phyloP scores from a whole-genome alignment of 441 rosid species.

The Hura crepitans region DNA sequence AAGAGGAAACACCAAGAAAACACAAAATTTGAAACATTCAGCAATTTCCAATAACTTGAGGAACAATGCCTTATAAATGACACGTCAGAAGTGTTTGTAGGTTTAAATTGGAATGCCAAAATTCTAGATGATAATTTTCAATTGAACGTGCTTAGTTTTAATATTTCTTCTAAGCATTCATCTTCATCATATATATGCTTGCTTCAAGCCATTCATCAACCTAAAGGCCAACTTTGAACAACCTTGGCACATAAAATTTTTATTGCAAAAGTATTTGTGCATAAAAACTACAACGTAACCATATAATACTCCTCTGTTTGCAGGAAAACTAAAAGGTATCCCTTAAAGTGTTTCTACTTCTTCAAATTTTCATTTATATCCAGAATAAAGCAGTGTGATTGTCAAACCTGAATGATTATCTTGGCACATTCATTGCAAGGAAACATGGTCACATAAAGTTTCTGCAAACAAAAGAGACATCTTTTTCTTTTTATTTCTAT shows the following conservation, averaged over 20 bases:
- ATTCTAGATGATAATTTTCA: neutral
- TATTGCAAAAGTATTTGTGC: too few species aligned
- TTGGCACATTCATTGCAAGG: slow-evolving; percentile 98
- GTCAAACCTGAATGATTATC: slow-evolving; percentile 80
- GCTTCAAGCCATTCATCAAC: neutral
- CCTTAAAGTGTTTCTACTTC: neutral
- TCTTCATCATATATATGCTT: neutral
- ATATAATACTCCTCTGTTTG: too few species aligned
- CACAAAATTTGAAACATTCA: neutral
- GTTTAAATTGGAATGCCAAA: neutral
- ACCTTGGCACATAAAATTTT: neutral
- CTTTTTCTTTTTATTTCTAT: slow-evolving; percentile 16
- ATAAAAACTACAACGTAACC: too few species aligned
- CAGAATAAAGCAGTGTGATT: slow-evolving; percentile 12
- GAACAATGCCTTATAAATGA: neutral
- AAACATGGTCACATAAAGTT: slow-evolving; percentile 91
- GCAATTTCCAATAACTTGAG: neutral
- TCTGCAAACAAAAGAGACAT: slow-evolving; percentile 45
- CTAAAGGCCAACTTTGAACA: neutral
- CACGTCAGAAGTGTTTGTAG: neutral
- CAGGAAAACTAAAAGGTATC: neutral
- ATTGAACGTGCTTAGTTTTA: neutral
- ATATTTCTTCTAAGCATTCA: neutral
- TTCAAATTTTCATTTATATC: neutral
- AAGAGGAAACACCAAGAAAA: slow-evolving; percentile 2